Evolutionary conservation across 768 basidiomycete species (phyloP), one percentile per base, ranked within the genome.

Genomic region (Pluteus cervinus): DNA sequence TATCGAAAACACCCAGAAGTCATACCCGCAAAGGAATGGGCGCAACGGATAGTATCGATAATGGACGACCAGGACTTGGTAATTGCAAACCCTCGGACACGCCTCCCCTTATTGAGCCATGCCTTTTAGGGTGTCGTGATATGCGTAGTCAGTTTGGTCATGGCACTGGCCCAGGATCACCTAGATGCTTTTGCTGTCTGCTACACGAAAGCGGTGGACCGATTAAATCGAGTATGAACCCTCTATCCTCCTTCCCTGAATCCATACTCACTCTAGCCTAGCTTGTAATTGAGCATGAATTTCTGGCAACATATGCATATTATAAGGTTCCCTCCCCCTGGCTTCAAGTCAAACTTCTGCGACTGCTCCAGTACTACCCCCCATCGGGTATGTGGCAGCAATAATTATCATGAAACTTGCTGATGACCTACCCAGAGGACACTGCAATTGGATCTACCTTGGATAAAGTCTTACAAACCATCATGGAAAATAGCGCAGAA

Each of bases 301-400:
- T 86, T 53, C 67, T 81, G 6, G 71, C 84, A 24, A 85, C 88
- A 34, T 99, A 99, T 55, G 75, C 92, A 12, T 99, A 99, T 58
- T 99, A 99, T 63, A 91, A 92, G 63, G 90, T 98, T 2, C 94
- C 94, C 15, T 87, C 87, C 16, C 94, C 94, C 1, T 98, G 94
- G 96, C 67, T 97, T 23, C 94, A 98, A 63, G 90, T 98, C 46
- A 96, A 97, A 57, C 74, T 99, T 3, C 69, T 99, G 10, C 83
- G 91, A 16, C 59, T 99, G 11, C 59, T 99, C 24, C 96, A 98
- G 57, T 94, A 96, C 57, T 98, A 98, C 55, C 82, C 94, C 5
- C 89, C 96, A 3, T 83, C 94, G 42, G 91, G 93, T 92, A 43
- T 46, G 76, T 56, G 18, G 11, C 8, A 21, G n/a, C 15, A 30